Conservation (phyloP, 1,139 yeast genomes). For the Scheffersomyces parashehatae region DNA sequence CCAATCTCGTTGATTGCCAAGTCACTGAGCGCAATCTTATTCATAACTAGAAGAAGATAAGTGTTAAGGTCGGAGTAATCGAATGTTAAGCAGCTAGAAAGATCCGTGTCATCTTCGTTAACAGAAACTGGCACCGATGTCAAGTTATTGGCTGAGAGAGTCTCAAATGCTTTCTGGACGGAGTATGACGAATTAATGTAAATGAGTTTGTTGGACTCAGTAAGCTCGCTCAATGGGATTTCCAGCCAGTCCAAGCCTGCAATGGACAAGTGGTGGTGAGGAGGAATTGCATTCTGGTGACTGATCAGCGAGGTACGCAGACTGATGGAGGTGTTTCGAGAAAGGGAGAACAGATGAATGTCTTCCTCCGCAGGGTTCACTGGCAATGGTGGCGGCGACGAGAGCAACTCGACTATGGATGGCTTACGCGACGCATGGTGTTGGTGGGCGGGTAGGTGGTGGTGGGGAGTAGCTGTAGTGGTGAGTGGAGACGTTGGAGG, state of each 20-base stretch:
- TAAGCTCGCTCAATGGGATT: slow-evolving; percentile 67
- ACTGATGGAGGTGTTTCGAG: slow-evolving; percentile 44
- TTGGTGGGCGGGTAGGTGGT: slow-evolving; percentile 5
- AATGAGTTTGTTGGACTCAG: slow-evolving; percentile 76
- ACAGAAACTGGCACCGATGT: slow-evolving; percentile 81
- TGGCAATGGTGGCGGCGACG: slow-evolving; percentile 79
- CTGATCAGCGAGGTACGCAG: slow-evolving; percentile 28
- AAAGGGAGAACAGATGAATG: slow-evolving; percentile 39
- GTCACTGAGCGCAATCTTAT: slow-evolving; percentile 52
- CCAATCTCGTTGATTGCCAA: slow-evolving; percentile 30
- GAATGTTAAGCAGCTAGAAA: slow-evolving; percentile 70
- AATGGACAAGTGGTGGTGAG: slow-evolving; percentile 9
- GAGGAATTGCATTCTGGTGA: slow-evolving; percentile 13
- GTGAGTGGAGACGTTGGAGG: slow-evolving; percentile 15
- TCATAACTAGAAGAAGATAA: slow-evolving; percentile 72
- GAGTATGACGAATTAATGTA: slow-evolving; percentile 62
- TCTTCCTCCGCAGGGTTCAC: slow-evolving; percentile 27
- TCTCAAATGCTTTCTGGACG: slow-evolving; percentile 86
- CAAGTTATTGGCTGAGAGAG: slow-evolving; percentile 65
- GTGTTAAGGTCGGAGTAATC: slow-evolving; percentile 92
- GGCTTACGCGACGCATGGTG: slow-evolving; percentile 51
- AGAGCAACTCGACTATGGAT: slow-evolving; percentile 78
- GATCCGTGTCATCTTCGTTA: slow-evolving; percentile 42
- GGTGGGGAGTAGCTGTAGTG: slow-evolving; percentile 4
- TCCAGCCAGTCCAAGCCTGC: slow-evolving; percentile 67